Percentiles rank a stretch among this genome's conserved stretches.
These are phyloP conservation scores for Cyberlindnera saturnus DNA, from an alignment of 805 yeast genomes.

Conservation along the genomic window DNA sequence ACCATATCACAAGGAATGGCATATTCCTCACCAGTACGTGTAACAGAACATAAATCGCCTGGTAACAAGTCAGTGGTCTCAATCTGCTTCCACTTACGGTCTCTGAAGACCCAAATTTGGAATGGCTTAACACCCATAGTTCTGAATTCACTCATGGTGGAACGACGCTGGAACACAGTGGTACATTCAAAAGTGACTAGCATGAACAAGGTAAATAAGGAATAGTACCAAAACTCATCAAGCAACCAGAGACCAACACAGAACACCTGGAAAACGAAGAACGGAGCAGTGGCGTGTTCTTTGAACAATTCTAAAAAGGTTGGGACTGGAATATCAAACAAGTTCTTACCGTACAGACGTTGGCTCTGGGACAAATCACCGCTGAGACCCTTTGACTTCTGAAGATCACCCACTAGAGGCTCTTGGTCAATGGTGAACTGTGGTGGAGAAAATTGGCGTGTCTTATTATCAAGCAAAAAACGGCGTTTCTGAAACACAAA, in stretches of 20 bases:
- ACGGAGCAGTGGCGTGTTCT: constrained; percentile 98
- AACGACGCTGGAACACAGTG: constrained; percentile 90
- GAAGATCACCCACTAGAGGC: constrained; percentile 54
- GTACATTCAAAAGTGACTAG: constrained; percentile 89
- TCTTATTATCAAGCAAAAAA: constrained; percentile 58
- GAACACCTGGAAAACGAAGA: constrained; percentile 93
- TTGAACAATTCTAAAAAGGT: constrained; percentile 84
- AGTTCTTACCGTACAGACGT: constrained; percentile 75
- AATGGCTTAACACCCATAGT: constrained; percentile 97
- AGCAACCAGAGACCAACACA: constrained; percentile 93
- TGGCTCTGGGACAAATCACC: constrained; percentile 44
- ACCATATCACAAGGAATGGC: constrained; percentile 94
- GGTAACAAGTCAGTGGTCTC: constrained; percentile 78
- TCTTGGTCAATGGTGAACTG: constrained; percentile 54
- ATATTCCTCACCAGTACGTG: constrained; percentile 84
- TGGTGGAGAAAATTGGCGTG: constrained; percentile 70
- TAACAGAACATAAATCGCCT: constrained; percentile 82
- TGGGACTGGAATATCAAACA: constrained; percentile 93
- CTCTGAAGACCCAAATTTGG: constrained; percentile 65
- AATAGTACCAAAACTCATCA: constrained; percentile 96
- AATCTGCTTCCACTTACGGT: constrained; percentile 59
- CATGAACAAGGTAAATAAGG: constrained; percentile 88
- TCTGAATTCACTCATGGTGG: constrained; percentile 92
- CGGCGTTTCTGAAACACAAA: constrained; percentile 91
- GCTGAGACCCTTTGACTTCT: constrained; percentile 45